Evolutionary conservation across 2,329 filamentous ascomycete species (phyloP).

Genomic region (Gnomoniopsis sp.): DNA sequence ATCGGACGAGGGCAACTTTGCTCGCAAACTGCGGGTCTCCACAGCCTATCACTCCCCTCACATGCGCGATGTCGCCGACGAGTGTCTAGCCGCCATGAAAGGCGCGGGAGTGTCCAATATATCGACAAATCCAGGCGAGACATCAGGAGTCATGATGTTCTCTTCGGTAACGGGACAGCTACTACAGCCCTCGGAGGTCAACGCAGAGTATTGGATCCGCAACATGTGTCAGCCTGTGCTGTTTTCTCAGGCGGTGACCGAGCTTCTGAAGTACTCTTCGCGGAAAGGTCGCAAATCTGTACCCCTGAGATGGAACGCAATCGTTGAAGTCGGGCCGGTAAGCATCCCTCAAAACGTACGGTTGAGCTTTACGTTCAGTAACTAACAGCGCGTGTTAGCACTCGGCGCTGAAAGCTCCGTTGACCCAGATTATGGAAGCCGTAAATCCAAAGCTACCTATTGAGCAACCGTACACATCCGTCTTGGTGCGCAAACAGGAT

Average conservation of each 20-base stretch:
- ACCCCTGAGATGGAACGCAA: too few species aligned
- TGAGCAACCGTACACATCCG: background rate
- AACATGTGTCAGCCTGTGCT: background rate
- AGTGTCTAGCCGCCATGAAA: slow-evolving; percentile 15
- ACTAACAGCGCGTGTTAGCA: too few species aligned
- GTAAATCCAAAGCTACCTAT: slow-evolving; percentile 8
- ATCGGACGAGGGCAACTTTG: slow-evolving; percentile 24
- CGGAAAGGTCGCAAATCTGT: too few species aligned
- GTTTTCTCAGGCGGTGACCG: too few species aligned
- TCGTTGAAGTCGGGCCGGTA: too few species aligned
- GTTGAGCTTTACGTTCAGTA: too few species aligned
- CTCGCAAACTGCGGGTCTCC: slow-evolving; percentile 23
- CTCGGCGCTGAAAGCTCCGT: slow-evolving; percentile 26
- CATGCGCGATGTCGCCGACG: slow-evolving; percentile 23
- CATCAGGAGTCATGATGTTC: too few species aligned
- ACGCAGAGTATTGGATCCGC: background rate
- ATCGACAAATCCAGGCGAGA: too few species aligned
- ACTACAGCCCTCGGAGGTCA: too few species aligned
- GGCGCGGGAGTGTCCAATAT: background rate
- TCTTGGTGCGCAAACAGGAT: background rate
- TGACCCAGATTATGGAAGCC: slow-evolving; percentile 24
- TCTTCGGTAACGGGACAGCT: too few species aligned
- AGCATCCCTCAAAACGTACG: too few species aligned
- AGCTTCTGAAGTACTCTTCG: too few species aligned
- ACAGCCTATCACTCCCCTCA: slow-evolving; percentile 29